Evolutionary conservation across 352 stramenopile species (phyloP), one percentile per base, ranked within the genome.

Genomic region (Globisporangium lucens): DNA sequence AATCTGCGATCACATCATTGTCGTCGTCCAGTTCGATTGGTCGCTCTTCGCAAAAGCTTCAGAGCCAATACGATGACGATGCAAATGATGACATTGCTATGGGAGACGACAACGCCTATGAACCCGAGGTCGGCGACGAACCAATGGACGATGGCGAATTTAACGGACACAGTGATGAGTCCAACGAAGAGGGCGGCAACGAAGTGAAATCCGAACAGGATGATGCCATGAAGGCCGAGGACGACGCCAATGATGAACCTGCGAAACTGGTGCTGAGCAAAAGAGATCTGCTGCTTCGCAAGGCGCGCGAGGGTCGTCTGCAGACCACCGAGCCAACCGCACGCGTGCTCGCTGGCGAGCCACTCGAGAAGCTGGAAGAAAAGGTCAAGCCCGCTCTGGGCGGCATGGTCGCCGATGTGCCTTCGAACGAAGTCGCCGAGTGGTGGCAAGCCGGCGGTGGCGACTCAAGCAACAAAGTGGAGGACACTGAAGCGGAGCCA

Each of bases 361-460:
- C 74, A 6, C 55, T 87, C 0, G 72, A 82, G 20, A 62, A 76
- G 15, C 56, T 76, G 27, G 52, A 69, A 6, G 53, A 64, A 15
- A 70, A 70, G 10, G 36, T 30, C 6, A 30, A 59, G 47, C 49
- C 38, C 2, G n/a, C 35, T 30, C 12, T n/a, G 7, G n/a, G 55
- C 29, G 60, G 70, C 3, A 35, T 59, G 1, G 62, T 84, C 56
- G 72, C 65, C 2, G 75, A 89, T 12, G 86, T 95, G 33, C 87
- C 87, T 4, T 95, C 87, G 30, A 95, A 95, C 70, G 84, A 95
- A 85, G 87, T 95, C 1, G 77, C 80, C 5, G 87, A 95, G 66
- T 95, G 87, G 87, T 95, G 87, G 87, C 66, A 89, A 29, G 80
- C 82, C 33, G 77, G 76, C n/a, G 73, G 70, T 10, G 56, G 64